These are phyloP conservation scores for Penicillium maclennaniae DNA, from an alignment of 495 filamentous ascomycete genomes.

Conservation along the genomic window DNA sequence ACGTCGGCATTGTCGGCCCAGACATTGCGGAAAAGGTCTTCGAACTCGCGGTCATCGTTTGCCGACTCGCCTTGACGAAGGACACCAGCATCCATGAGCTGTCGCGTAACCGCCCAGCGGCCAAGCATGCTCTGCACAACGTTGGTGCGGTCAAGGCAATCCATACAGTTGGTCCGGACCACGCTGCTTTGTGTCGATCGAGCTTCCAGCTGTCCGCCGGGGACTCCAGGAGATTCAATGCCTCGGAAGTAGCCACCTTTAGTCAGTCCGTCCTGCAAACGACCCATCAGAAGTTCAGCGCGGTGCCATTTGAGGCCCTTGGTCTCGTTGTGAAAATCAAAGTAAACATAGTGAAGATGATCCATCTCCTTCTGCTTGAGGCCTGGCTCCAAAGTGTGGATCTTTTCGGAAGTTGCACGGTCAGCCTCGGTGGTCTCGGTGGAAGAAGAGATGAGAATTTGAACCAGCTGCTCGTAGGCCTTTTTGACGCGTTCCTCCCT, in stretches of 20 bases:
- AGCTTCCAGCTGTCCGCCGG: slow-evolving; percentile 67
- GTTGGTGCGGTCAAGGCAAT: slow-evolving; percentile 96
- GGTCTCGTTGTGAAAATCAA: slow-evolving; percentile 97
- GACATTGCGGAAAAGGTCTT: slow-evolving; percentile 84
- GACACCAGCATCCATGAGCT: slow-evolving; percentile 77
- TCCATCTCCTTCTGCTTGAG: slow-evolving; percentile 63
- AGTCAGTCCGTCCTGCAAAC: slow-evolving; percentile 64
- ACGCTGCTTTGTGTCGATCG: slow-evolving; percentile 78
- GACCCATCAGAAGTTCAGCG: slow-evolving; percentile 78
- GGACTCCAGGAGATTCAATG: slow-evolving; percentile 71
- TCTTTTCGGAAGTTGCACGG: slow-evolving; percentile 66
- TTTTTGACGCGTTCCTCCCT: slow-evolving; percentile 82
- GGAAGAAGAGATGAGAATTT: slow-evolving; percentile 65
- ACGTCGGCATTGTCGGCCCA: slow-evolving; percentile 99
- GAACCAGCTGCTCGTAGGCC: slow-evolving; percentile 86
- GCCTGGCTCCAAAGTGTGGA: slow-evolving; percentile 67
- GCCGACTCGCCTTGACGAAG: slow-evolving; percentile 65
- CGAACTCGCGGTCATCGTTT: slow-evolving; percentile 71
- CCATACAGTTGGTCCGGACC: slow-evolving; percentile 98
- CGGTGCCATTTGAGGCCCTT: slow-evolving; percentile 92
- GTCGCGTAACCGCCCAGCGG: slow-evolving; percentile 78
- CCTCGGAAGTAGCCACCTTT: slow-evolving; percentile 90
- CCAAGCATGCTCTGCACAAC: slow-evolving; percentile 95
- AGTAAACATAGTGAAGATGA: slow-evolving; percentile 90
- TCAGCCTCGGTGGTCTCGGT: slow-evolving; percentile 57